phyloP scores from a whole-genome alignment of 345 rosid species.

The Heritiera littoralis region DNA sequence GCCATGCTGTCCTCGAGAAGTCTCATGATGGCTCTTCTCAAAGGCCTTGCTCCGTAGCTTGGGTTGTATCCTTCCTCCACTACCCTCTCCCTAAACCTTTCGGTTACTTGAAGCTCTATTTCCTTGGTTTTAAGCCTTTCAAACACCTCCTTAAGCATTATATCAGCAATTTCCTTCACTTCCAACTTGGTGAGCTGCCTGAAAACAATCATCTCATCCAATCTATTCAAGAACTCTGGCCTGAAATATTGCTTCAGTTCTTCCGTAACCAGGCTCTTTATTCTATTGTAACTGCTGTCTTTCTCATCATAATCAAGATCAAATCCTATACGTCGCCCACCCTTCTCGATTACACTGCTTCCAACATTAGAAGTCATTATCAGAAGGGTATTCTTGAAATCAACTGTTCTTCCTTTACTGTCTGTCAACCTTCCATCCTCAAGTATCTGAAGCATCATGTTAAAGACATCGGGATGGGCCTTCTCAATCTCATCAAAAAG shows the following conservation, averaged over 20 bases:
- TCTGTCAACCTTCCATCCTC: constrained; percentile 97
- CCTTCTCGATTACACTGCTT: constrained; percentile 91
- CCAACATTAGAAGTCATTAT: constrained; percentile 99
- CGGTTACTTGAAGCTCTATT: constrained; percentile 88
- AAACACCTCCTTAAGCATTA: constrained; percentile 91
- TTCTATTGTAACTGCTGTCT: constrained; percentile 85
- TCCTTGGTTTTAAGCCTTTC: constrained; percentile 66
- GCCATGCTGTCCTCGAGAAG: constrained; percentile 94
- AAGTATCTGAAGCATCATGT: constrained; percentile 98
- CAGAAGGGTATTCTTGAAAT: constrained; percentile 94
- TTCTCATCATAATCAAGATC: constrained; percentile 86
- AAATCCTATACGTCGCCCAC: constrained; percentile 83
- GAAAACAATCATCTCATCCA: constrained; percentile 97
- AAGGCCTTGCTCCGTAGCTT: constrained; percentile 91
- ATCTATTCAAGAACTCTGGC: constrained; percentile 90
- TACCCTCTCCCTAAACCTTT: constrained; percentile 82
- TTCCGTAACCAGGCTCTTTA: constrained; percentile 87
- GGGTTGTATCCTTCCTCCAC: constrained; percentile 95
- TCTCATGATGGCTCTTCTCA: constrained; percentile 93
- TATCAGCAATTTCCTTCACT: constrained; percentile 88
- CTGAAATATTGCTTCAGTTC: constrained; percentile 87
- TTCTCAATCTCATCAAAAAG: constrained; percentile 96
- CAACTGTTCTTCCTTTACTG: constrained; percentile 96
- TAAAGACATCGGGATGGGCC: constrained; percentile 98
- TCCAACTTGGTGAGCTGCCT: constrained; percentile 83